Conservation (phyloP, 306 rosid species). For the Gillenia trifoliata region DNA sequence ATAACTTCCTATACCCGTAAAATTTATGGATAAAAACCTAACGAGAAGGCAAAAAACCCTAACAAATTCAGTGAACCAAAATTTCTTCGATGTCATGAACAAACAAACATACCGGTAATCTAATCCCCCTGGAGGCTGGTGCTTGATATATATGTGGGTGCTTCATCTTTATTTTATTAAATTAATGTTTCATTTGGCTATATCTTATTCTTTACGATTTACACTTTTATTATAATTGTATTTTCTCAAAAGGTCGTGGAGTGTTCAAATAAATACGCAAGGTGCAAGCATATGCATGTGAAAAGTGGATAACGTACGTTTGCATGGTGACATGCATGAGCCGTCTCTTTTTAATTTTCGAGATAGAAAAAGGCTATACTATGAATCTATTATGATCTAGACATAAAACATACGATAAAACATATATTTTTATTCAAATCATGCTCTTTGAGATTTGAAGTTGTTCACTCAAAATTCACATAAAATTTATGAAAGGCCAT, state of each 20-base stretch:
- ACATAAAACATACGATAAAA: neutral
- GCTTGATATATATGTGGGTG: neutral
- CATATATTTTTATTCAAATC: too few relatives aligned
- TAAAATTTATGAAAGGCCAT: too few relatives aligned
- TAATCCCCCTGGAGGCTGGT: neutral
- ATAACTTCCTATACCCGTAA: neutral
- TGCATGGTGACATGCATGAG: neutral
- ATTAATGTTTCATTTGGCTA: neutral
- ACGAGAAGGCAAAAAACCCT: slow-evolving; percentile 1
- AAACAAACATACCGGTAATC: neutral
- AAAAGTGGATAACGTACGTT: neutral
- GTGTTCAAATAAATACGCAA: neutral
- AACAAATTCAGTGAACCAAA: neutral
- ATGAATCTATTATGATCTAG: neutral
- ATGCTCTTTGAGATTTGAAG: too few relatives aligned
- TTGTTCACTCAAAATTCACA: too few relatives aligned
- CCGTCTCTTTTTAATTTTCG: neutral
- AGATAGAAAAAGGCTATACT: too few relatives aligned
- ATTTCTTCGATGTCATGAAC: neutral
- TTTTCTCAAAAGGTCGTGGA: neutral
- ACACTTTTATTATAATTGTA: too few relatives aligned
- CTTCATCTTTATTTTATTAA: neutral
- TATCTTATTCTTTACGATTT: neutral
- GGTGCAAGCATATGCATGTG: neutral
- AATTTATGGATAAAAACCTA: neutral